Evolutionary conservation across 768 basidiomycete species (phyloP), one percentile per base, ranked within the genome.

Genomic region (Calocybe cyanea): DNA sequence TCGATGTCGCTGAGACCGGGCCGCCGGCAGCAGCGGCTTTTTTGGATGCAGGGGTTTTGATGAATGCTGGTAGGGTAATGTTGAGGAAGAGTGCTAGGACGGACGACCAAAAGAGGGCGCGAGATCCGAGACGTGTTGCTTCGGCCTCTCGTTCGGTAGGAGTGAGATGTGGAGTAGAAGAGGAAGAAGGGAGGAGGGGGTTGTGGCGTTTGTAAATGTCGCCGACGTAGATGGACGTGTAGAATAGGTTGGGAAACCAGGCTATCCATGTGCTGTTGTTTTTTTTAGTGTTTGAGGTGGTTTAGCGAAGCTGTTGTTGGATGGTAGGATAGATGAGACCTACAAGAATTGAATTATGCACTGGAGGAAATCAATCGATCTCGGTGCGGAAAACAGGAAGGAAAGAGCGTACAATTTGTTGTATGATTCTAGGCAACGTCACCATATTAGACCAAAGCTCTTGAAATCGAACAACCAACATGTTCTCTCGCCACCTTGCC

Each of bases 231-330:
- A 90, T 70, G 1, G 87, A 86, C 2, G 83, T 85, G 68, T 92
- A 94, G 65, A 94, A 93, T 1, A 95, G 72, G 19, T 92, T 67
- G 0, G 94, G 93, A 58, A 95, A 96, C 95, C 95, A 97, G 7
- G 80, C 87, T 48, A 93, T 73, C 83, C 83, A 94, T 10, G 82
- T 77, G 49, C 89, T 91, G 45, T 9, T 13, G 14, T 20, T n/a
- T n/a, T n/a, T n/a, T n/a, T n/a, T n/a, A n/a, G n/a, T n/a, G n/a
- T n/a, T n/a, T n/a, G n/a, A n/a, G n/a, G n/a, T n/a, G n/a, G n/a
- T 35, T 37, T 17, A 15, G 7, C 35, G 36, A 3, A 38, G 9
- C 25, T 30, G n/a, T 15, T 32, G 8, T 37, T 39, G 31, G 38
- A 4, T 11, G 1, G 13, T 20, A 41, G 41, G 37, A 2, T 25